A percentile compares a stretch with the other conserved stretches of the same genome.
Conservation (phyloP, 1,139 yeast genomes). For the Suhomyces atakaporum region DNA sequence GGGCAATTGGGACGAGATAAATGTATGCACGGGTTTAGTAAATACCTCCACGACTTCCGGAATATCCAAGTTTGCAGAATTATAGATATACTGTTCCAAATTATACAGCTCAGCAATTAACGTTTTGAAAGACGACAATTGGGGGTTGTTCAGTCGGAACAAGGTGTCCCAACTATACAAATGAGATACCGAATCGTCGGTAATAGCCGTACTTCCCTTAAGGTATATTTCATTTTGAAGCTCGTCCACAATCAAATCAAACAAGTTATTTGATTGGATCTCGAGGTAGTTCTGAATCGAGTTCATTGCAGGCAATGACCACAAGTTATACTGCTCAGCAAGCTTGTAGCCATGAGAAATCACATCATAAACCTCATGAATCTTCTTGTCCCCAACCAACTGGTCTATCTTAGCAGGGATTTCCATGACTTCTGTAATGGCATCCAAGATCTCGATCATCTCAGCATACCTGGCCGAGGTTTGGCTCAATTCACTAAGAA, state of each 20-base stretch:
- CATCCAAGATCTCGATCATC: slow-evolving; percentile 68
- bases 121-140: slow-evolving; percentile 39
- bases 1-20: slow-evolving; percentile 35
- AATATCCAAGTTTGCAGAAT: slow-evolving; percentile 60
- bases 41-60: slow-evolving; percentile 52
- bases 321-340: slow-evolving; percentile 61
- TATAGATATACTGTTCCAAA: slow-evolving; percentile 57
- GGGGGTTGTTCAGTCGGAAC: slow-evolving; percentile 28
- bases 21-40: slow-evolving; percentile 43
- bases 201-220: slow-evolving; percentile 30
- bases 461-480: slow-evolving; percentile 65
- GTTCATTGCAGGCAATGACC: slow-evolving; percentile 62
- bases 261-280: slow-evolving; percentile 63
- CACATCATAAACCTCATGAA: slow-evolving; percentile 66
- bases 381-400: slow-evolving; percentile 65
- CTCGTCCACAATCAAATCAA: slow-evolving; percentile 77
- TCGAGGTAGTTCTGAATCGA: slow-evolving; percentile 60
- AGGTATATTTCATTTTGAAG: slow-evolving; percentile 71
- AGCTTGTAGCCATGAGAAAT: slow-evolving; percentile 56
- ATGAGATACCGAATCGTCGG: slow-evolving; percentile 7
- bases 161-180: slow-evolving; percentile 32
- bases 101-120: slow-evolving; percentile 43
- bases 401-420: slow-evolving; percentile 68
- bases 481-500: slow-evolving; percentile 63
- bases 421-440: slow-evolving; percentile 62